These are phyloP conservation scores for Nitzschia sp. DNA, from an alignment of 108 stramenopile species.

Conservation along the genomic window DNA sequence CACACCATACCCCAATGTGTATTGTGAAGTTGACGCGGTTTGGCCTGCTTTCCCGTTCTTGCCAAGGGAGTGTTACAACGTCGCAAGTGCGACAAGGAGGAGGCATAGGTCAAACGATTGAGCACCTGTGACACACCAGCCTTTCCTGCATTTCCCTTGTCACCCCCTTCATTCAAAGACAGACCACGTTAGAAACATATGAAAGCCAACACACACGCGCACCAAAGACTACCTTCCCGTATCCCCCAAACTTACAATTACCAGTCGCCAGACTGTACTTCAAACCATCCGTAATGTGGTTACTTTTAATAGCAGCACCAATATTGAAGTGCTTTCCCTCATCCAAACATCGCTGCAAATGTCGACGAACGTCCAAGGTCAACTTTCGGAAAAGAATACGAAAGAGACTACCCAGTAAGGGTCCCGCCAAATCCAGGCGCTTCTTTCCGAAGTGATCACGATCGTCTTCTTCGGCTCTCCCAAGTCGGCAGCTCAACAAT, in stretches of 20 bases:
- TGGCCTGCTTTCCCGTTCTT: constrained; percentile 97
- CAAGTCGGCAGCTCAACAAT: constrained; percentile 92
- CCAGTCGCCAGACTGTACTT: constrained; percentile 99
- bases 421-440: constrained; percentile 98
- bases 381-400: constrained; percentile 94
- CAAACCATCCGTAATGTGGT: constrained; percentile 94
- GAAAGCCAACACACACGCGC: no score
- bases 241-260: constrained; percentile 83
- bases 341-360: constrained; percentile 95
- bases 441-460: constrained; percentile 99
- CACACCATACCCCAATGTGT: constrained; percentile 99
- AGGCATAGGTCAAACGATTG: constrained; percentile 97
- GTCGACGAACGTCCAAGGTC: constrained; percentile 90
- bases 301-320: constrained; percentile 94
- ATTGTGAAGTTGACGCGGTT: constrained; percentile 98
- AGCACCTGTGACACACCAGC: constrained; percentile 99
- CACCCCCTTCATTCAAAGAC: constrained; percentile 69
- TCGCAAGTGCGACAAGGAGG: constrained; percentile 96
- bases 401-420: constrained; percentile 94
- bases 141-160: constrained; percentile 88
- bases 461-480: constrained; percentile 95
- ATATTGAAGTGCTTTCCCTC: constrained; percentile 96
- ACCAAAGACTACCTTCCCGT: background rate
- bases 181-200: constrained; percentile 8
- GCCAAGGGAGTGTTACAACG: constrained; percentile 98